A percentile compares a stretch with the other conserved stretches of the same genome.
These are phyloP conservation scores for Epichloe sylvatica DNA, from an alignment of 2,329 filamentous ascomycete genomes.

Conservation along the genomic window DNA sequence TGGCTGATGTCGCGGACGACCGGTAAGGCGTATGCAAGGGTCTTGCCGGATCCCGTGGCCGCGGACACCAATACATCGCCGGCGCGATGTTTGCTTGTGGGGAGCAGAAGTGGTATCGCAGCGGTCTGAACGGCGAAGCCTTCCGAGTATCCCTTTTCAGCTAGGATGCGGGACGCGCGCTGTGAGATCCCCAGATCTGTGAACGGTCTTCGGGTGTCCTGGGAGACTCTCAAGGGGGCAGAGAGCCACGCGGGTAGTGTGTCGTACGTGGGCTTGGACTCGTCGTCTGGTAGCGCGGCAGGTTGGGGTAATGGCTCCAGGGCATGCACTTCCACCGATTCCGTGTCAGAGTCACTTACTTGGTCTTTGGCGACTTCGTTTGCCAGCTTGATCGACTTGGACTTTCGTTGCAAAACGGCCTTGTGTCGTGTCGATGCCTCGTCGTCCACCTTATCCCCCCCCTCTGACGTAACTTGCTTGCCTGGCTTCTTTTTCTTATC, in stretches of 20 bases:
- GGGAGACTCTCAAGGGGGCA: constrained; percentile 54
- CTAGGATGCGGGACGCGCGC: constrained; percentile 47
- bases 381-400: constrained; percentile 39
- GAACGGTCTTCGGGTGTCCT: constrained; percentile 48
- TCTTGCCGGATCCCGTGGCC: constrained; percentile 91
- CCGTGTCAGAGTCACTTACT: constrained; percentile 17
- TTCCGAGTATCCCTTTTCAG: constrained; percentile 37
- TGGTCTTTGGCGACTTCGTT: constrained; percentile 24
- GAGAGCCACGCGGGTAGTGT: constrained; percentile 72
- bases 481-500: constrained; percentile 17
- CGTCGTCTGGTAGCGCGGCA: constrained; percentile 41
- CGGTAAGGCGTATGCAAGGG: constrained; percentile 77
- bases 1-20: constrained; percentile 64
- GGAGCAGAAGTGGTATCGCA: constrained; percentile 65
- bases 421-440: constrained; percentile 29
- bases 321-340: constrained; percentile 44
- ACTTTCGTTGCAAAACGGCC: constrained; percentile 38
- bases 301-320: constrained; percentile 75
- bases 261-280: constrained; percentile 53
- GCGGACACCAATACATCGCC: constrained; percentile 85
- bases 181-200: constrained; percentile 45
- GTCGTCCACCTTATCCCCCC: constrained; percentile 14
- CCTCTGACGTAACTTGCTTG: constrained; percentile 8
- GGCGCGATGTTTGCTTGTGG: constrained; percentile 42
- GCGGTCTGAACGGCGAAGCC: constrained; percentile 31